Conservation (phyloP, 2,329 filamentous ascomycete species). For the Cordyceps cicadae region DNA sequence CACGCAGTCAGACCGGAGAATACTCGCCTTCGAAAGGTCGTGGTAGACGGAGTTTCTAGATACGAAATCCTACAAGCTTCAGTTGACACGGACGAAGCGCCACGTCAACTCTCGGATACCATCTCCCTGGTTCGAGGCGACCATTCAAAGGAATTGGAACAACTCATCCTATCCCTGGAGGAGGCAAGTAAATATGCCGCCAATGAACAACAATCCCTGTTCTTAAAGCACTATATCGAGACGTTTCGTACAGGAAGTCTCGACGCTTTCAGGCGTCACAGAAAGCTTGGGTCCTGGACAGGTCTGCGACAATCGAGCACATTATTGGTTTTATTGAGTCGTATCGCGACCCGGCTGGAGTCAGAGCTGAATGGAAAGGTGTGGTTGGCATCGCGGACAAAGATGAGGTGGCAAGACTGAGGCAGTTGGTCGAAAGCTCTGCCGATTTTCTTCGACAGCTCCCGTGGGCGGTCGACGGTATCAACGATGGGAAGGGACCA, state of each 20-base stretch:
- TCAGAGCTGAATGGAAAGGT: conserved; percentile 51
- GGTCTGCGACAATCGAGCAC: conserved; percentile 45
- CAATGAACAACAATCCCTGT: conserved; percentile 44
- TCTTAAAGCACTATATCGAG: conserved; percentile 42
- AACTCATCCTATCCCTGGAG: conserved; percentile 37
- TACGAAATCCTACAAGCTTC: conserved; percentile 28
- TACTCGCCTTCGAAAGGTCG: neutral
- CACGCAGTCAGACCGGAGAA: conserved; percentile 19
- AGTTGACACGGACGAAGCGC: conserved; percentile 12
- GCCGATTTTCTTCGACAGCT: conserved; percentile 57
- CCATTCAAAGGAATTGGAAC: conserved; percentile 40
- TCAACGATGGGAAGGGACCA: conserved; percentile 33
- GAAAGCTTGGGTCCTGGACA: conserved; percentile 49
- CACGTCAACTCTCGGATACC: neutral
- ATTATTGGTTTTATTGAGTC: conserved; percentile 55
- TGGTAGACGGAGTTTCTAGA: neutral
- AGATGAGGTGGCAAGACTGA: conserved; percentile 51
- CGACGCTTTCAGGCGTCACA: conserved; percentile 47
- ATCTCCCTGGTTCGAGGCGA: conserved; percentile 41
- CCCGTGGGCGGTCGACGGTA: conserved; percentile 46
- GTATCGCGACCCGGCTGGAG: conserved; percentile 52
- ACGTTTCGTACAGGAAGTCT: conserved; percentile 48
- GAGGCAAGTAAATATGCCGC: conserved; percentile 39
- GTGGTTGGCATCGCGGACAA: conserved; percentile 55
- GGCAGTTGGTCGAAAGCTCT: conserved; percentile 54